Evolutionary conservation across 371 early-diverging fungal genomes (phyloP), one percentile per base, ranked within the genome.

Genomic region (Mycotypha africana): DNA sequence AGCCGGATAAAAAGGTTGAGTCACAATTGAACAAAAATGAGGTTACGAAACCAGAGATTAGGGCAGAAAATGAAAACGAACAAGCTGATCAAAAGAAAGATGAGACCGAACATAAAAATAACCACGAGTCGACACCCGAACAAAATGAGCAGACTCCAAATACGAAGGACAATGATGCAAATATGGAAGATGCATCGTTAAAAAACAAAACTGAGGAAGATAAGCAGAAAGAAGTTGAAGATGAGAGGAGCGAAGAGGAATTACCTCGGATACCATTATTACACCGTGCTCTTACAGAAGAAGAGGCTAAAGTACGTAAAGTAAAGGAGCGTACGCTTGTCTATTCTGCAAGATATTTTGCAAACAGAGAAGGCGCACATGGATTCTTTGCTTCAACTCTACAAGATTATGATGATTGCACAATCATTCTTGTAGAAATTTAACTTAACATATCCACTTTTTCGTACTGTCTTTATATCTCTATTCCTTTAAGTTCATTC

Each of bases 391-490:
- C 71, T n/a, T 68, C 70, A 1, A 70, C 65, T 2, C 47, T 74
- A 42, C 75, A 74, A 43, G 75, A 70, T 45, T 74, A 74, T 49
- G 75, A 74, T 47, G 75, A 74, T 51, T 74, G 75, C 50, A 74
- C 75, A 11, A 64, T 74, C 43, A 51, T 74, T 31, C 62, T 74
- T 17, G 60, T 70, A 31, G 73, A 73, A 45, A 68, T 73, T 31
- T 73, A 56, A 48, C n/a, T n/a, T n/a, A n/a, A n/a, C n/a, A n/a
- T n/a, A n/a, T n/a, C n/a, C 23, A 0, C 7, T 17, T n/a, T n/a
- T n/a, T n/a, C n/a, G n/a, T n/a, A n/a, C n/a, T n/a, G n/a, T n/a
- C n/a, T n/a, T n/a, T n/a, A n/a, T n/a, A n/a, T n/a, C n/a, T n/a
- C n/a, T n/a, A n/a, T n/a, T n/a, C n/a, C n/a, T n/a, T n/a, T n/a